A percentile compares a stretch with the other conserved stretches of the same genome.
These are phyloP conservation scores for Penicillium sp. DNA, from an alignment of 2,329 filamentous ascomycete genomes.

Conservation along the genomic window DNA sequence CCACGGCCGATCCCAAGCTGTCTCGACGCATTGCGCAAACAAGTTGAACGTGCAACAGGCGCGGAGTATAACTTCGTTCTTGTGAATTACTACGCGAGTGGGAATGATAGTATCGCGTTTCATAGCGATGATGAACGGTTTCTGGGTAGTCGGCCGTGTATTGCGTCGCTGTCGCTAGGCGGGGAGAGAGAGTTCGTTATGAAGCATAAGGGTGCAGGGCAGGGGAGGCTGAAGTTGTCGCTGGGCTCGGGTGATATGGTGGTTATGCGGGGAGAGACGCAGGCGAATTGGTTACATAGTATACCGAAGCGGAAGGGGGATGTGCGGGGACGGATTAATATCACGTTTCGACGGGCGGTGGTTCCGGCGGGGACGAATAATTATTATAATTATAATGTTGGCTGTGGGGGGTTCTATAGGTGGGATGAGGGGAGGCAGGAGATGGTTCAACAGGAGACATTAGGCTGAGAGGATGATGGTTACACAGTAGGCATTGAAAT, in stretches of 20 bases:
- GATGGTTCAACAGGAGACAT: conserved; percentile 19
- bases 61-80: conserved; percentile 71
- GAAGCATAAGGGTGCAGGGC: conserved; percentile 58
- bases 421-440: conserved; percentile 53
- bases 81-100: conserved; percentile 77
- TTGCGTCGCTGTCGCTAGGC: conserved; percentile 70
- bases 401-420: conserved; percentile 60
- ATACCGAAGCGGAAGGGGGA: conserved; percentile 67
- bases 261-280: conserved; percentile 70
- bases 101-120: conserved; percentile 70
- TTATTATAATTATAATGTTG: conserved; percentile 80
- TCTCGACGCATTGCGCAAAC: conserved; percentile 57
- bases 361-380: conserved; percentile 70
- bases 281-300: conserved; percentile 70
- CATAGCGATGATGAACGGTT: conserved; percentile 79
- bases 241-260: conserved; percentile 71
- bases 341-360: conserved; percentile 69
- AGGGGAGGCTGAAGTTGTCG: conserved; percentile 45
- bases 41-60: conserved; percentile 62
- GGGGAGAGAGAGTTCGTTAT: conserved; percentile 69
- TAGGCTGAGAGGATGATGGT: too few species aligned
- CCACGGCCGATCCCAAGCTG: conserved; percentile 68
- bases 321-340: conserved; percentile 59
- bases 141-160: conserved; percentile 62
- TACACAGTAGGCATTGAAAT: background rate